Base-by-base conservation (phyloP, 352 stramenopile genomes). In the Phytophthora aleatoria region DNA sequence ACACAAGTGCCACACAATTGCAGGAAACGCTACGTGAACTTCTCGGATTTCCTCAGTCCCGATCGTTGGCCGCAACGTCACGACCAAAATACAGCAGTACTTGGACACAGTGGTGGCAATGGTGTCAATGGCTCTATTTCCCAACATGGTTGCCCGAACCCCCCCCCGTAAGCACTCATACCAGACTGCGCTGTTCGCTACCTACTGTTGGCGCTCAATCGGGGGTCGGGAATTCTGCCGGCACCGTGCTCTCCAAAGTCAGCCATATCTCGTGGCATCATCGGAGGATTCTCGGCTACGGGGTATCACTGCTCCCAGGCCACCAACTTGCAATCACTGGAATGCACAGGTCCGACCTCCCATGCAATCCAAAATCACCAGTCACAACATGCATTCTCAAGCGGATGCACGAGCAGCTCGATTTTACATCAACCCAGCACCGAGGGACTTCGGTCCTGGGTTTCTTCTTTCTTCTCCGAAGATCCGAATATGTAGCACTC, bases 211-310 rank as follows among this genome's bases (percentile, higher is more conserved):
- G 60, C 8, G 12, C 0, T 60, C 13, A 31, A 0, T 52, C 43
- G 5, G 6, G 5, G 16, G n/a, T 13, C 0, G 59, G 59, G 15
- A 79, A 77, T 31, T 15, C 42, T 45, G 26, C 60, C 28, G 26
- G 5, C 0, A 76, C 69, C 59, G 60, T 76, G 13, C 27, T 74
- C 50, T 63, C 69, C 51, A 77, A 74, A 13, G 35, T 74, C 28
- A 67, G 52, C 43, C 56, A 68, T 11, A 24, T 65, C 15, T 45
- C 49, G 39, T 65, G 50, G 58, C 16, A 67, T 67, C 49, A 61
- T 61, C 41, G 41, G 15, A 3, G 51, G 9, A 11, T 33, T 3
- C 5, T 36, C 31, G 69, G 65, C 1, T 71, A 70, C 47, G 15
- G 42, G 5, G 67, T 78, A 20, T 20, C 20, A 13, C 1, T 38